phyloP scores from a whole-genome alignment of 306 rosid species.

The Glycyrrhiza uralensis region DNA sequence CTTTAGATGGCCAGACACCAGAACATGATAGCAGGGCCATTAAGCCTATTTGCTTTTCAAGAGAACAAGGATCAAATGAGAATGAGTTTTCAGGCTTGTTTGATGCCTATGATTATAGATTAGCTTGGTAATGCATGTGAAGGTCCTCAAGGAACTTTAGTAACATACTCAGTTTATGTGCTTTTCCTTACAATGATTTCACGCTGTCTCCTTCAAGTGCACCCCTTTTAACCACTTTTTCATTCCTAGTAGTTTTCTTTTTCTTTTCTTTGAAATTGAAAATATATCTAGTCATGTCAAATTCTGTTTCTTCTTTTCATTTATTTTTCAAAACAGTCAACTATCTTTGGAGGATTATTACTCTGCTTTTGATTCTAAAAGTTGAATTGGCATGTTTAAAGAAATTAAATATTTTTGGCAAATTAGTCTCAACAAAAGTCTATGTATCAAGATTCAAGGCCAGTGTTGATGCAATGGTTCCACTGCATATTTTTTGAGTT shows the following conservation, averaged over 20 bases:
- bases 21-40: background rate
- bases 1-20: background rate
- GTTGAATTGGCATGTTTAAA: background rate
- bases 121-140: background rate
- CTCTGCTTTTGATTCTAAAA: background rate
- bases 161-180: background rate
- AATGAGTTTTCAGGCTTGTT: background rate
- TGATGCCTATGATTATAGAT: background rate
- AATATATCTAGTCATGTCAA: background rate
- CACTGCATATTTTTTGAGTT: background rate
- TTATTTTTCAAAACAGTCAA: background rate
- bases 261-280: background rate
- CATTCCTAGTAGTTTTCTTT: too few species aligned
- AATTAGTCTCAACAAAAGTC: background rate
- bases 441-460: background rate
- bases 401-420: background rate
- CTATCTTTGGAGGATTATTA: background rate
- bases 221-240: background rate
- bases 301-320: background rate
- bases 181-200: background rate
- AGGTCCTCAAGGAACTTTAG: background rate
- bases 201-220: too few species aligned
- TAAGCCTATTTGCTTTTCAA: background rate
- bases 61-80: background rate
- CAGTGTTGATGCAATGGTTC: background rate